Evolutionary conservation across 2,329 filamentous ascomycete species (phyloP), one percentile per base, ranked within the genome.

Genomic region (Colletotrichum shisoi): DNA sequence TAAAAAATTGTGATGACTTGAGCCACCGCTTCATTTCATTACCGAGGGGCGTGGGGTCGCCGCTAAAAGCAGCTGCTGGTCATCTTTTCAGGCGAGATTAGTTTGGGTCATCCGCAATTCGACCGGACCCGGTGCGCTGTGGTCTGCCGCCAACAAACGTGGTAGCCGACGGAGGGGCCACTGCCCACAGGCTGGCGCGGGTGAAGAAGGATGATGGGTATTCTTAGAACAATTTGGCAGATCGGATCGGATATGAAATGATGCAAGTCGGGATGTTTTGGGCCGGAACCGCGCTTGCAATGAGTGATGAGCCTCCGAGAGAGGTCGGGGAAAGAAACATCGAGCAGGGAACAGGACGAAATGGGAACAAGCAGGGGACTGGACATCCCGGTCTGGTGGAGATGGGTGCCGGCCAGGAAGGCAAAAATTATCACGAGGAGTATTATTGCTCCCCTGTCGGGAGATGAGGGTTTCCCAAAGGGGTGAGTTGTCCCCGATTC

Each of bases 241-340:
- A 69, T 69, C 63, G 58, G 67, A 69, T 69, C 67, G 67, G 67
- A 69, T 68, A 68, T 63, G 67, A 69, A 62, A 63, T 59, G 58
- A 57, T 69, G 63, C 67, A 69, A 66, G 58, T 53, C 44, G 56
- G 57, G 46, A 69, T 63, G 51, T 40, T 63, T 63, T 67, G 58
- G 67, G 44, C 45, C 53, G 63, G 67, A 67, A 54, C 67, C 72
- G 57, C 58, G 57, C 65, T 62, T 62, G 61, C 61, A 64, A 59
- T 24, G 39, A 63, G 54, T 58, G 64, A 21, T 48, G 40, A 54
- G 60, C 24, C 19, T n/a, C 37, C 40, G 39, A 52, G 31, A 53
- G 52, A 61, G 70, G 70, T 62, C 51, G 71, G 61, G 58, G 64
- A 73, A 69, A 57, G 68, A 61, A 69, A 69, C 57, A 57, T 56